Percentiles rank a stretch among this genome's conserved stretches.
These are phyloP conservation scores for Gossypium gossypioides DNA, from an alignment of 441 rosid species.

Conservation along the genomic window DNA sequence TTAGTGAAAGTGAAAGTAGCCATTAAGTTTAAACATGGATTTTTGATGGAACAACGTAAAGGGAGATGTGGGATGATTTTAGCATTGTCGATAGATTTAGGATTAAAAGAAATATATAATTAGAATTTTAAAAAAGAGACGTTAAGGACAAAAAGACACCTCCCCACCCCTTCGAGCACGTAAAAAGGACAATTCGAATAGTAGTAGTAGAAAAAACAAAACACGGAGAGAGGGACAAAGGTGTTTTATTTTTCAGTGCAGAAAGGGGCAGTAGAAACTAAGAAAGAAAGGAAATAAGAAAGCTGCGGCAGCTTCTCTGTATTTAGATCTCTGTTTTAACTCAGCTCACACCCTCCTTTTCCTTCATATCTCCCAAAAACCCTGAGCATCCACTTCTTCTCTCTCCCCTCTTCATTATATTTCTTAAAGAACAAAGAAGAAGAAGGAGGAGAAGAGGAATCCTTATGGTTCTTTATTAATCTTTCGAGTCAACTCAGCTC, in stretches of 20 bases:
- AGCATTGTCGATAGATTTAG: too few species aligned
- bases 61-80: too few species aligned
- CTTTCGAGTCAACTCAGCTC: constrained; percentile 35
- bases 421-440: neutral
- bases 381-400: neutral
- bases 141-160: constrained; percentile 8
- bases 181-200: neutral
- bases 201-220: neutral
- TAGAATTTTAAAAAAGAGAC: neutral
- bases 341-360: neutral
- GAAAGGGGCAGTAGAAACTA: neutral
- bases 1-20: too few species aligned
- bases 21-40: too few species aligned
- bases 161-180: neutral
- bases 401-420: neutral
- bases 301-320: constrained; percentile 17
- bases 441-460: neutral
- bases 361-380: neutral
- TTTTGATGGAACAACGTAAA: too few species aligned
- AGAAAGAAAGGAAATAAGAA: constrained; percentile 14
- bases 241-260: constrained; percentile 23
- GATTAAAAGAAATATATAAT: too few species aligned
- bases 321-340: constrained; percentile 11
- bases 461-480: constrained; percentile 7
- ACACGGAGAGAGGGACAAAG: constrained; percentile 13